phyloP scores from a whole-genome alignment of 2,329 filamentous ascomycete genomes.

The Colletotrichum australisinense region DNA sequence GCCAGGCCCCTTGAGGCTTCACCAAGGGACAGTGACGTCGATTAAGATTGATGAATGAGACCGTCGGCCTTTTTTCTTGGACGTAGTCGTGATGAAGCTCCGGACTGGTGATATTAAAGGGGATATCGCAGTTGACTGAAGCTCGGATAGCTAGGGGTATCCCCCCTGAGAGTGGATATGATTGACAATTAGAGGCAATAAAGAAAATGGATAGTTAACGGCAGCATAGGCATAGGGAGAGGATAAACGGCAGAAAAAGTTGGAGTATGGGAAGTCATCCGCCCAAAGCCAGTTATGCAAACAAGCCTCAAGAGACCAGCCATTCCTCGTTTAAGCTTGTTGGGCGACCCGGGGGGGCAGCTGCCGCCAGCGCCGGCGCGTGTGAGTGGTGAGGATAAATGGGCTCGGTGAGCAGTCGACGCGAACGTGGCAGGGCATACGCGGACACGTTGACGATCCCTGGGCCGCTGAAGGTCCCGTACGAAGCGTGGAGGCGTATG shows the following conservation, averaged over 20 bases:
- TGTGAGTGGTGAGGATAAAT: not conserved
- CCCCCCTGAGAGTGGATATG: conserved; percentile 13
- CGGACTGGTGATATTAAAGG: not conserved
- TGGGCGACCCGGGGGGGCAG: not conserved
- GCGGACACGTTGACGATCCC: conserved; percentile 22
- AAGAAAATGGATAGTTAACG: not conserved
- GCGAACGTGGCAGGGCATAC: conserved; percentile 11
- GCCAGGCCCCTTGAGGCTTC: not conserved
- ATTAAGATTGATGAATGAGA: not conserved
- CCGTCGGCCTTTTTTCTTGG: not conserved
- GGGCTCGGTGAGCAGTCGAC: not conserved
- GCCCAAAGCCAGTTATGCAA: not conserved
- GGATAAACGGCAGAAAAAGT: not conserved
- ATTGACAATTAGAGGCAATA: conserved; percentile 3
- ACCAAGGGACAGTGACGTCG: conserved; percentile 3
- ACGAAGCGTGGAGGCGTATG: not conserved
- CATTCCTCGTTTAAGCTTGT: conserved; percentile 29
- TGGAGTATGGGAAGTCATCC: not conserved
- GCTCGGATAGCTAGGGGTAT: conserved; percentile 6
- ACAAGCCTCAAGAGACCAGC: not conserved
- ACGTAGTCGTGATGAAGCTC: not conserved
- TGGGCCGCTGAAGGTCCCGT: not conserved
- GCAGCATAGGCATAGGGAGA: not conserved
- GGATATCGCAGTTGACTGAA: not conserved
- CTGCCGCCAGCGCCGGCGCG: not conserved